Base-by-base conservation (phyloP, 2,329 filamentous ascomycete species). In the Aspergillus jensenii region DNA sequence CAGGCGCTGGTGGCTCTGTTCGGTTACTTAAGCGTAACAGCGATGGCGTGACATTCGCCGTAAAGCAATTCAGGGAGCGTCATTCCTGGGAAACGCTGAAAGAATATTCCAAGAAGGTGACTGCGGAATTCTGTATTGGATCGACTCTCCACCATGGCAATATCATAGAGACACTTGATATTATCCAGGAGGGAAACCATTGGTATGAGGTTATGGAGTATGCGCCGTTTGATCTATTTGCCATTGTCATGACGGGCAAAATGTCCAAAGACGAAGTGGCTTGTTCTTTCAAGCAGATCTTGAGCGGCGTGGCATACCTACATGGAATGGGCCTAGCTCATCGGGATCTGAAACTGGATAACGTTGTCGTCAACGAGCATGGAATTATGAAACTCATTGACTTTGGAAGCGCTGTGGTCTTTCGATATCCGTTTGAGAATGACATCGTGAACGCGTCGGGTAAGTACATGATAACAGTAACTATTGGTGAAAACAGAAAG, bases 191-290 rank as follows among this genome's bases (percentile, higher is more conserved):
- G 76, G 95, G 93, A 75, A 87, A 86, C 51, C 92, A 89, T 63
- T 99, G 95, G 91, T 99, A 92, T 69, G 93, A 98, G 71, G 95
- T 99, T 43, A 99, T 99, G 95, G 95, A 99, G 72, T 99, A 96
- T 70, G 95, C 93, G 11, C 95, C 95, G 0, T 99, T 83, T 70
- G 95, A 99, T 73, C 83, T 99, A 31, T 99, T 99, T 72, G 95
- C 95, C 12, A 96, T 96, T 63, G 95, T 99, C 65, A 99, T 99
- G 95, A 98, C 95, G 0, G 95, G 95, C 37, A 96, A 92, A 77
- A 99, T 99, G 95, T 86, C 86, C 41, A 87, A 91, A 59, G 90
- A 96, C 66, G 95, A 99, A 74, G 85, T 98, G 59, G 88, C 87
- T 3, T 99, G 95, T 75, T 89, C 88, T 60, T 98, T 96, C 68